A percentile compares a stretch with the other conserved stretches of the same genome.
phyloP scores from a whole-genome alignment of 768 basidiomycete species.

The Rhizopogon vesiculosus region DNA sequence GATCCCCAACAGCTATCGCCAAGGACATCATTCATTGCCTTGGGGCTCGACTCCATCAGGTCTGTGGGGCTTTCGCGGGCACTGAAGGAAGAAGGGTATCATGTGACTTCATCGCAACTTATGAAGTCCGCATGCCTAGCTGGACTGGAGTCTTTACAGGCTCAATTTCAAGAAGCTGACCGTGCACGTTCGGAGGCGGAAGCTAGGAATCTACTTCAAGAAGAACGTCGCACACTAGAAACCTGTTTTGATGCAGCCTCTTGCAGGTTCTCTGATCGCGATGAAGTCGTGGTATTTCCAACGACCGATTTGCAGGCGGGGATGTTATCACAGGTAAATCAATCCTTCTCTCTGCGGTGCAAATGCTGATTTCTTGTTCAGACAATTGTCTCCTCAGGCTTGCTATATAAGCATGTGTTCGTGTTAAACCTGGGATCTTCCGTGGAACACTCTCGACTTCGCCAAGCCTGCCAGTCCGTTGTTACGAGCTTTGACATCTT shows the following conservation, averaged over 20 bases:
- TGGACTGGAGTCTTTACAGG: conserved; percentile 1
- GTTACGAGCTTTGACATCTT: conserved; percentile 33
- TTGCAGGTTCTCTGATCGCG: conserved; percentile 19
- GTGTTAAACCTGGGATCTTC: conserved; percentile 13
- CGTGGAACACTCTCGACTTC: conserved; percentile 24
- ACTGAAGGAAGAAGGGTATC: conserved; percentile 29
- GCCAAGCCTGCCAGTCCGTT: conserved; percentile 32
- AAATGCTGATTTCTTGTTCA: conserved; percentile 1
- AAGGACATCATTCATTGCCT: conserved; percentile 34
- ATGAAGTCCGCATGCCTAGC: conserved; percentile 18
- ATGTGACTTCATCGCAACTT: conserved; percentile 32
- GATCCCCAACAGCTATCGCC: conserved; percentile 8
- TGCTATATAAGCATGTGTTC: conserved; percentile 29
- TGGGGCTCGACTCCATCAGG: conserved; percentile 45
- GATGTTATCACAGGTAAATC: conserved; percentile 42
- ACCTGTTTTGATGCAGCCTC: conserved; percentile 7
- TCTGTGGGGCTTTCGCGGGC: conserved; percentile 37
- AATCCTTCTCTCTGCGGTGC: background rate
- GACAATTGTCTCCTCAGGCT: conserved; percentile 25
- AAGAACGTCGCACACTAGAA: background rate
- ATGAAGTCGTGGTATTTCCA: conserved; percentile 32
- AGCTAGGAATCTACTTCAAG: conserved; percentile 3
- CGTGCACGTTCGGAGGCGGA: background rate
- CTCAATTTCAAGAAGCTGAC: background rate
- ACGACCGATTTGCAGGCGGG: conserved; percentile 43